These are phyloP conservation scores for Hygrophorus russula DNA, from an alignment of 768 basidiomycete genomes.

Conservation along the genomic window DNA sequence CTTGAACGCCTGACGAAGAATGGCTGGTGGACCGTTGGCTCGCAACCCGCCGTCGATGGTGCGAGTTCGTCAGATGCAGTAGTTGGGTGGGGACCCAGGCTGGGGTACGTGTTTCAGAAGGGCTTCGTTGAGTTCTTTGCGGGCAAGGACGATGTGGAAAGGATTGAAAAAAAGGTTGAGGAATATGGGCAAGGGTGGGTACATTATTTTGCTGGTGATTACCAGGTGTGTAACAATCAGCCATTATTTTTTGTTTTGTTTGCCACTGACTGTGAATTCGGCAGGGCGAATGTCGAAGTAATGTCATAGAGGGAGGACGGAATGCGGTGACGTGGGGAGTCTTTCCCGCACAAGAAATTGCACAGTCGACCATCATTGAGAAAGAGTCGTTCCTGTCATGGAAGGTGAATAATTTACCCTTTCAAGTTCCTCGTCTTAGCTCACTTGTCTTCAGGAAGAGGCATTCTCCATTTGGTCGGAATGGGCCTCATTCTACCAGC, in stretches of 20 bases:
- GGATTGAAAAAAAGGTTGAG: constrained; percentile 46
- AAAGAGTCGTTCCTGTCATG: constrained; percentile 89
- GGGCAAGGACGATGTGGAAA: constrained; percentile 42
- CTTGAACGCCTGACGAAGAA: constrained; percentile 64
- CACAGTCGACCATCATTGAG: constrained; percentile 95
- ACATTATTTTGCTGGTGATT: constrained; percentile 80
- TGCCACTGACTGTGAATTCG: constrained; percentile 50
- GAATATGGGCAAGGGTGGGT: constrained; percentile 53
- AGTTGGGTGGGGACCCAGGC: constrained; percentile 89
- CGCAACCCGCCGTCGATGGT: constrained; percentile 89
- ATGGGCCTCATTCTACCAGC: constrained; percentile 84
- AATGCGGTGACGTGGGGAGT: constrained; percentile 99
- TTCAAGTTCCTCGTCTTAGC: neutral
- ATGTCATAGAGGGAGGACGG: constrained; percentile 65
- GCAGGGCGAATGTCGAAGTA: constrained; percentile 72
- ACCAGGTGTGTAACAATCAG: constrained; percentile 36
- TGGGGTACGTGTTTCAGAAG: constrained; percentile 96
- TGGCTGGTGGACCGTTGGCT: constrained; percentile 95
- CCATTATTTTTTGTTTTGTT: constrained; percentile 46
- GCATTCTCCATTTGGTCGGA: constrained; percentile 94
- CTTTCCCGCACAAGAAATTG: constrained; percentile 93
- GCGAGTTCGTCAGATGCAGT: constrained; percentile 59
- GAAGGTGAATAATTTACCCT: constrained; percentile 51
- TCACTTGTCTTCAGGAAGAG: constrained; percentile 56
- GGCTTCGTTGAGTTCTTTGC: constrained; percentile 96